Conservation (phyloP, 2,329 filamentous ascomycete genomes). For the Pseudocercospora eumusae region DNA sequence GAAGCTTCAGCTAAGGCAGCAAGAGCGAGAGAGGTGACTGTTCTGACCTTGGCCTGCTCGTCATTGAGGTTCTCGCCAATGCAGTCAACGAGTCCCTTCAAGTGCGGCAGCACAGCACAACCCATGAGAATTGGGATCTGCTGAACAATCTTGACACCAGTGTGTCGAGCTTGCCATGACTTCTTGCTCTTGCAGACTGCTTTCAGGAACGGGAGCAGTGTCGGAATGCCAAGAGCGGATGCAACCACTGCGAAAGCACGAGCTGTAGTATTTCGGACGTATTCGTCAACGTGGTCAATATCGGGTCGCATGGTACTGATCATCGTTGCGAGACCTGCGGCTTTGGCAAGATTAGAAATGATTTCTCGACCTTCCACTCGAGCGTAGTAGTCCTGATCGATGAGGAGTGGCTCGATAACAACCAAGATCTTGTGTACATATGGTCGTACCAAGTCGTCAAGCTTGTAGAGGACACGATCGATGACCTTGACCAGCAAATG, state of each 20-base stretch:
- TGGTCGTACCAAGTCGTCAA: slow-evolving; percentile 92
- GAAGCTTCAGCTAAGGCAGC: slow-evolving; percentile 93
- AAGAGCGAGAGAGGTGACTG: slow-evolving; percentile 91
- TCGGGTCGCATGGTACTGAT: slow-evolving; percentile 99
- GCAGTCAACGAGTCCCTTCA: slow-evolving; percentile 94
- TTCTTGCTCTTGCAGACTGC: slow-evolving; percentile 98
- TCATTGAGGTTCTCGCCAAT: slow-evolving; percentile 95
- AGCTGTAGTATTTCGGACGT: slow-evolving; percentile 96
- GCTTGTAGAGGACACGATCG: slow-evolving; percentile 95
- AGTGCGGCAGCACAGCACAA: slow-evolving; percentile 89
- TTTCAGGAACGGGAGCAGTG: slow-evolving; percentile 88
- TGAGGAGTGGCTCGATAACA: slow-evolving; percentile 97
- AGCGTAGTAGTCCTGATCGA: slow-evolving; percentile 99
- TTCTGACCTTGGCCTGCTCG: slow-evolving; percentile 96
- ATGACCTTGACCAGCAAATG: slow-evolving; percentile 99
- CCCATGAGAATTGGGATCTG: slow-evolving; percentile 99
- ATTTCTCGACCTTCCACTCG: slow-evolving; percentile 98
- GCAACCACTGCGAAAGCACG: slow-evolving; percentile 96
- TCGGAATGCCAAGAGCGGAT: slow-evolving; percentile 91
- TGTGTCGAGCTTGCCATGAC: slow-evolving; percentile 97
- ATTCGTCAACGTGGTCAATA: slow-evolving; percentile 97
- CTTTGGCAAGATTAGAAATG: slow-evolving; percentile 96
- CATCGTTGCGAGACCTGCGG: slow-evolving; percentile 95
- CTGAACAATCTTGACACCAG: slow-evolving; percentile 98
- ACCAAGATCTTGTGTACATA: slow-evolving; percentile 98